Conservation (phyloP, 2,329 filamentous ascomycete species). For the Sporothrix humicola region DNA sequence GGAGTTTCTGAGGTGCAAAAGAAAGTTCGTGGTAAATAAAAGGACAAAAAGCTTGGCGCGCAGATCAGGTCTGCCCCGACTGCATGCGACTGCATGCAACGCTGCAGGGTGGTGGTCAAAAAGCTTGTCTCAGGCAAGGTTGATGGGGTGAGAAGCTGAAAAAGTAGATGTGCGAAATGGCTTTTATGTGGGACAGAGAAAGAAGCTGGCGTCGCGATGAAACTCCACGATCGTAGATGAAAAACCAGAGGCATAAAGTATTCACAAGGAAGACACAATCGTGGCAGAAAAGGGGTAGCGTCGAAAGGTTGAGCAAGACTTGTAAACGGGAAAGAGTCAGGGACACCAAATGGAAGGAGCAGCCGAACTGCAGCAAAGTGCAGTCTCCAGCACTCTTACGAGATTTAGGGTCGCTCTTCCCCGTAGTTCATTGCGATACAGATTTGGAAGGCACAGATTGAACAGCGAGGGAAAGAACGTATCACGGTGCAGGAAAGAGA, state of each 20-base stretch:
- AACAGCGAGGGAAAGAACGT: neutral
- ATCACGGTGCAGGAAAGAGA: neutral
- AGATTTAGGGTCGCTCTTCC: neutral
- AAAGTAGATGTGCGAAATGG: neutral
- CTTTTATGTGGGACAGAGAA: neutral
- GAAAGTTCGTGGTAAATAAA: neutral
- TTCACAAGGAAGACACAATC: neutral
- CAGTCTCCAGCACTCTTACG: neutral
- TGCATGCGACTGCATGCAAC: neutral
- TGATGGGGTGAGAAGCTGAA: conserved; percentile 15
- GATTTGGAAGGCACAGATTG: neutral
- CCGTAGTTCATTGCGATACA: neutral
- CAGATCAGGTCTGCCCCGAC: conserved; percentile 1
- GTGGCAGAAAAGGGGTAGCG: neutral
- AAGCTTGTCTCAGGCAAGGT: conserved; percentile 5
- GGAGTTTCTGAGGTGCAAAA: neutral
- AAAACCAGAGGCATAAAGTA: neutral
- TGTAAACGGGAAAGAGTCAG: too few relatives aligned
- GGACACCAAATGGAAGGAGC: too few relatives aligned
- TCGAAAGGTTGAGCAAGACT: neutral
- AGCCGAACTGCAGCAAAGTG: neutral
- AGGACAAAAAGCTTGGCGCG: conserved; percentile 3
- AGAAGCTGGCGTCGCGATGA: neutral
- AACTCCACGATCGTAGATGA: too few relatives aligned
- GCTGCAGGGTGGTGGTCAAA: neutral